Conservation (phyloP, 805 yeast species). For the Saccharomycopsis malanga region DNA sequence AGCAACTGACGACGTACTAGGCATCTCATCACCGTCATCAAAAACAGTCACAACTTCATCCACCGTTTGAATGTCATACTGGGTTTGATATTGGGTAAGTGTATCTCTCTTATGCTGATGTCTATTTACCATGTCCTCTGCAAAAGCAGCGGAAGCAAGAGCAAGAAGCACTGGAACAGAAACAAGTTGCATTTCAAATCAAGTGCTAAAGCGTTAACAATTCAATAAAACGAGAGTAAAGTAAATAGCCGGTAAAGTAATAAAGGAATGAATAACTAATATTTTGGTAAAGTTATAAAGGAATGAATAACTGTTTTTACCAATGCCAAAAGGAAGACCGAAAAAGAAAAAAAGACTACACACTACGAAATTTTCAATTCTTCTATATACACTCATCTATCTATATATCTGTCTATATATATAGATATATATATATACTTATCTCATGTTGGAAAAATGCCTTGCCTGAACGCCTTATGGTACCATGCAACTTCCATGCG, state of each 20-base stretch:
- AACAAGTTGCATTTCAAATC: conserved; percentile 7
- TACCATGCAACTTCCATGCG: too few species aligned
- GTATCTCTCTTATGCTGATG: conserved; percentile 10
- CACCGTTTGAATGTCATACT: conserved; percentile 13
- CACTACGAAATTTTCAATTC: too few species aligned
- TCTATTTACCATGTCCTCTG: conserved; percentile 18
- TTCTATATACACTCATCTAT: too few species aligned
- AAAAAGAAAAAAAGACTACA: too few species aligned
- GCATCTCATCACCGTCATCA: conserved; percentile 15
- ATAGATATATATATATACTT: too few species aligned
- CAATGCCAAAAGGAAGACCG: too few species aligned
- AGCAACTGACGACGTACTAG: conserved; percentile 26
- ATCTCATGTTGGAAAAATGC: too few species aligned
- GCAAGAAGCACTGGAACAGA: conserved; percentile 1
- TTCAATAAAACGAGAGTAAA: background rate
- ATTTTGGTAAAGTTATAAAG: too few species aligned
- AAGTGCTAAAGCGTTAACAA: background rate
- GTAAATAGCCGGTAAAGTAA: conserved; percentile 8
- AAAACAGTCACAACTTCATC: conserved; percentile 11
- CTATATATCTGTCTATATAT: too few species aligned
- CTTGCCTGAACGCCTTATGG: too few species aligned
- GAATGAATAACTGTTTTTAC: too few species aligned
- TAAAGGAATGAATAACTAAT: conserved; percentile 13
- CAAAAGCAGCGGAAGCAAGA: conserved; percentile 19
- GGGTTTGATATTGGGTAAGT: conserved; percentile 12